Conservation (phyloP, 768 basidiomycete species). For the Tubosaeta sp. region DNA sequence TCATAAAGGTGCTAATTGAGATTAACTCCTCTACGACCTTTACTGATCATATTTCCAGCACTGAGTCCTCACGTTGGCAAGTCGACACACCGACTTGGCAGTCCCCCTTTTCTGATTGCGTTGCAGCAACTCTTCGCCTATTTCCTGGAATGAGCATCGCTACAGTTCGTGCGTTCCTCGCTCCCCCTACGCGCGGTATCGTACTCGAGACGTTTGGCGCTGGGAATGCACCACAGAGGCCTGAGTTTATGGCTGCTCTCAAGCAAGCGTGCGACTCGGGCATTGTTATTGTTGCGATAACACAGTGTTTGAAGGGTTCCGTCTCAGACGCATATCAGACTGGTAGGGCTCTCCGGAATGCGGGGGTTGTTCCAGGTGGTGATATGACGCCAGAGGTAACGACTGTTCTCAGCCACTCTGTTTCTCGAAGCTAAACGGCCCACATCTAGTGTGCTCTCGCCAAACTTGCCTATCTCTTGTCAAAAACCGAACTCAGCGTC, state of each 20-base stretch:
- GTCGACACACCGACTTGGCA: conserved; percentile 21
- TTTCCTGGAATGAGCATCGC: conserved; percentile 82
- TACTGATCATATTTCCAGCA: conserved; percentile 38
- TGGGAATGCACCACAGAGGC: conserved; percentile 84
- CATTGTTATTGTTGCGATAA: conserved; percentile 85
- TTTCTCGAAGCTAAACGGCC: not conserved
- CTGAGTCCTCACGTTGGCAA: conserved; percentile 80
- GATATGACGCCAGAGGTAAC: conserved; percentile 97
- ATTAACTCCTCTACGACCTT: not conserved
- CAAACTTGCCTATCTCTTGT: conserved; percentile 86
- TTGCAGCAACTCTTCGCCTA: conserved; percentile 71
- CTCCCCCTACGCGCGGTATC: conserved; percentile 71
- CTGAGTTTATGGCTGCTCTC: conserved; percentile 71
- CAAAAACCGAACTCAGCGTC: conserved; percentile 71
- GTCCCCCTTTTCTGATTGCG: conserved; percentile 13
- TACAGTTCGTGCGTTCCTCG: conserved; percentile 73
- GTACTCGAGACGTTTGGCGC: conserved; percentile 91
- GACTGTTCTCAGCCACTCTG: not conserved
- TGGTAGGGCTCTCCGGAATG: conserved; percentile 60
- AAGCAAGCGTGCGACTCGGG: conserved; percentile 80
- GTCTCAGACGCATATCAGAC: conserved; percentile 85
- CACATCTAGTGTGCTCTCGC: conserved; percentile 72
- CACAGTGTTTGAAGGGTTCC: conserved; percentile 83
- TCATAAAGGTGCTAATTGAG: conserved; percentile 56
- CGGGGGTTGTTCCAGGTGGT: conserved; percentile 78